Evolutionary conservation across 176 grass and related monocot genomes (phyloP).

Genomic region (Tillandsia leiboldiana): DNA sequence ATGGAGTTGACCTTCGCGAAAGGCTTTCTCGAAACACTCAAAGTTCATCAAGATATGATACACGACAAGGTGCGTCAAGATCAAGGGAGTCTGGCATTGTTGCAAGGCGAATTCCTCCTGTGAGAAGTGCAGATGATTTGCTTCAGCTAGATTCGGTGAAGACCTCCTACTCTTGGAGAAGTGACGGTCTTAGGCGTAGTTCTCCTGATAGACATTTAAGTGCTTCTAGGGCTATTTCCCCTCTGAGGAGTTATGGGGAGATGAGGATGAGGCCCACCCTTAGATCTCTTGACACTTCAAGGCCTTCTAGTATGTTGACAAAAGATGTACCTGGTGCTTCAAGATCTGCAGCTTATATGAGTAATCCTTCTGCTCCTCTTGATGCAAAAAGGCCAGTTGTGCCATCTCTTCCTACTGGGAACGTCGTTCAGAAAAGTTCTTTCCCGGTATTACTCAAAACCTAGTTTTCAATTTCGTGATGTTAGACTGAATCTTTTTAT

Average conservation of each 20-base stretch:
- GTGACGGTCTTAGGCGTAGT: constrained; percentile 29
- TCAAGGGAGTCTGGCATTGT: constrained; percentile 35
- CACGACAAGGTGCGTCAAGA: constrained; percentile 23
- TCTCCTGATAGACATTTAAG: constrained; percentile 38
- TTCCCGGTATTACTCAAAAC: constrained; percentile 25
- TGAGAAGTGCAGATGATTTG: constrained; percentile 49
- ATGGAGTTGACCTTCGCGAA: constrained; percentile 60
- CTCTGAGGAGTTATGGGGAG: constrained; percentile 40
- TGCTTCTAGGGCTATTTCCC: constrained; percentile 29
- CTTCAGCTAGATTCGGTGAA: constrained; percentile 32
- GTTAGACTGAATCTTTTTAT: constrained; percentile 7
- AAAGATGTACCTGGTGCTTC: constrained; percentile 34
- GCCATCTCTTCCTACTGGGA: constrained; percentile 20
- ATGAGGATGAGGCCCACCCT: constrained; percentile 12
- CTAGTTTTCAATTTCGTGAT: background rate
- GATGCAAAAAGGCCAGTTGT: constrained; percentile 29
- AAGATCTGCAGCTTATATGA: constrained; percentile 31
- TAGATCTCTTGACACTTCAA: constrained; percentile 29
- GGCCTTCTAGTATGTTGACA: constrained; percentile 32
- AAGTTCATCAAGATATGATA: constrained; percentile 23
- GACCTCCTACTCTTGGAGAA: constrained; percentile 28
- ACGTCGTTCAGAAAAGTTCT: constrained; percentile 10
- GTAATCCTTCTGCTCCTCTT: constrained; percentile 26
- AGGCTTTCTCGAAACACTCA: constrained; percentile 52
- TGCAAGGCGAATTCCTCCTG: constrained; percentile 31